Base-by-base conservation (phyloP, 2,329 filamentous ascomycete species). In the Beauveria sp. region DNA sequence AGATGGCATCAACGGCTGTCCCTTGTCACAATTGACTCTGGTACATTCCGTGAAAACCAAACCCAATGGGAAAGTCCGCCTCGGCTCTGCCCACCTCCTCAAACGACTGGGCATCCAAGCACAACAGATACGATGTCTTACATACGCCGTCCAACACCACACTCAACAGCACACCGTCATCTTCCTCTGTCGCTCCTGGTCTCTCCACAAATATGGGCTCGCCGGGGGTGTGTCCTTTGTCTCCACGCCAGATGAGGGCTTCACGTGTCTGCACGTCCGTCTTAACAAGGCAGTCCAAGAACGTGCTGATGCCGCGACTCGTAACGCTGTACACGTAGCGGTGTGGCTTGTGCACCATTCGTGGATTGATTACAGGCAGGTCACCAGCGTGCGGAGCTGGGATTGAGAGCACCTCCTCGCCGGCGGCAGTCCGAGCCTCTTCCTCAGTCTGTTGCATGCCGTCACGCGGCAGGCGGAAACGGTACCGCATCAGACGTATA, bases 11-110 rank as follows among this genome's bases (percentile, higher is more conserved):
- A 6, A 38, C 12, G 14, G 8, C 20, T 40, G 16, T 16, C 26
- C 5, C 6, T 5, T 18, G 7, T 51, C 26, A 54, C 10, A 16
- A 14, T 14, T 12, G 48, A 14, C 43, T 45, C 26, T 61, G 59
- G 31, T 86, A 83, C 16, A 78, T 68, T 0, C 88, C 88, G 71
- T 90, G 88, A 65, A 91, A 88, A 0, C 86, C 86, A 63, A 89
- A 75, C 0, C 76, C 81, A 63, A 90, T 80, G 0, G 83, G 79
- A 66, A 84, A 84, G 1, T 79, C 78, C 24, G 85, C 79, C 66
- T 87, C 83, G 3, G 88, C 88, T 49, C 86, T 79, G 0, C 86
- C 88, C 52, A 85, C 45, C 75, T 91, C 88, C 63, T 71, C 73
- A 80, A 91, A 80, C 5, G 80, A 83, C 69, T 69, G 80, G 5